Evolutionary conservation across 352 stramenopile species (phyloP), one percentile per base, ranked within the genome.

Genomic region (Phytophthora chlamydospora): DNA sequence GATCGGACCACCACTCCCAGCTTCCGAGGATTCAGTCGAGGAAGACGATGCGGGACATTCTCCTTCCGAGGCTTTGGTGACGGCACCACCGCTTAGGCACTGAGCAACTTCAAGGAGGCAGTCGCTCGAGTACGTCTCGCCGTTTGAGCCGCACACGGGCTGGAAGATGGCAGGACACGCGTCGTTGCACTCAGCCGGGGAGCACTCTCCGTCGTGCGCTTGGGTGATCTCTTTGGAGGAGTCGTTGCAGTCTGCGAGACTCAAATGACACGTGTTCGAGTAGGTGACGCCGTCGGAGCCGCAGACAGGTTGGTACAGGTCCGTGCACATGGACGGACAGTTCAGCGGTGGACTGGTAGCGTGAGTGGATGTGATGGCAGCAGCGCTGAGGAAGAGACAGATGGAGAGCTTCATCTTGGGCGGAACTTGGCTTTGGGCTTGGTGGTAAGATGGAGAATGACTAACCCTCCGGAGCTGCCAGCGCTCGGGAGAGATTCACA

Each of bases 51-150:
- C 35, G 17, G 45, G 17, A 29, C 64, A 79, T 48, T 68, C 36
- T 0, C 53, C 59, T 9, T 76, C 70, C 8, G 42, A 38, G 1
- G 33, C 49, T 40, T 59, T 11, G 2, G 51, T 55, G 56, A 76
- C 61, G 33, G 19, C 29, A 7, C 58, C 58, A 4, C 17, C 36
- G 8, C 56, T 74, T 17, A 31, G 14, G 57, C 75, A 85, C 19
- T 62, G 32, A 1, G 56, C 57, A 29, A 71, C 42, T 4, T 19
- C 34, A 9, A 80, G 58, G n/a, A 62, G 45, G 29, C 72, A 80
- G 34, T 48, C 47, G 54, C 73, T 80, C 9, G 40, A 11, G 47
- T 80, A 80, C 4, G 54, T 72, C n/a, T 53, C 33, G 12, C 66
- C 62, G 17, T 78, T 44, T 8, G 66, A 68, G 0, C 70, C 63